Conservation (phyloP, 2,329 filamentous ascomycete genomes). For the Alternaria postmessia region DNA sequence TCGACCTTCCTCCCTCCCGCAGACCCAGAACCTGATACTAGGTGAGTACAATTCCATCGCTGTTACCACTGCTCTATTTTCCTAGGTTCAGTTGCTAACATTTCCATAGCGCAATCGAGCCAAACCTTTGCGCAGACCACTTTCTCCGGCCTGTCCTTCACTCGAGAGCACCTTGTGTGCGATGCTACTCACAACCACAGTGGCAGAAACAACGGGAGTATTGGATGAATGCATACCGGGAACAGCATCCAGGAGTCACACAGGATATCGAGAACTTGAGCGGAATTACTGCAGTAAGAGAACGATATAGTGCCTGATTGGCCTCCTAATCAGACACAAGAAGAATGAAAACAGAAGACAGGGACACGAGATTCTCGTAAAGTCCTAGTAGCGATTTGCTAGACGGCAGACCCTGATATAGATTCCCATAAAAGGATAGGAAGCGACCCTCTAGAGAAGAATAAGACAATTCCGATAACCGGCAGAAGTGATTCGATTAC, state of each 20-base stretch:
- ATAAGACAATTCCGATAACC: background rate
- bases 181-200: slow-evolving; percentile 33
- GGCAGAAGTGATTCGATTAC: background rate
- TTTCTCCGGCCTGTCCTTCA: slow-evolving; percentile 26
- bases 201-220: slow-evolving; percentile 17
- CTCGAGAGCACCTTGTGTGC: slow-evolving; percentile 32
- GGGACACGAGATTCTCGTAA: background rate
- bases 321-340: background rate
- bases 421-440: background rate
- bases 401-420: background rate
- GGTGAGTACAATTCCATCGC: background rate
- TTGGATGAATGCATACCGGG: slow-evolving; percentile 30
- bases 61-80: background rate
- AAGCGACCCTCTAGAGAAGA: background rate
- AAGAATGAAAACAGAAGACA: background rate
- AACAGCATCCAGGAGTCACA: slow-evolving; percentile 25
- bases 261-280: slow-evolving; percentile 25
- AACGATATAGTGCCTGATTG: slow-evolving; percentile 16
- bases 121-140: slow-evolving; percentile 30
- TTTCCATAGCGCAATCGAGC: background rate
- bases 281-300: slow-evolving; percentile 29
- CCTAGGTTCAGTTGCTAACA: background rate
- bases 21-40: background rate
- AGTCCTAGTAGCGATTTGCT: background rate
- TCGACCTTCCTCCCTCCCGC: background rate